Conservation (phyloP, 176 grass and related monocot species). For the Oryza meyeriana region DNA sequence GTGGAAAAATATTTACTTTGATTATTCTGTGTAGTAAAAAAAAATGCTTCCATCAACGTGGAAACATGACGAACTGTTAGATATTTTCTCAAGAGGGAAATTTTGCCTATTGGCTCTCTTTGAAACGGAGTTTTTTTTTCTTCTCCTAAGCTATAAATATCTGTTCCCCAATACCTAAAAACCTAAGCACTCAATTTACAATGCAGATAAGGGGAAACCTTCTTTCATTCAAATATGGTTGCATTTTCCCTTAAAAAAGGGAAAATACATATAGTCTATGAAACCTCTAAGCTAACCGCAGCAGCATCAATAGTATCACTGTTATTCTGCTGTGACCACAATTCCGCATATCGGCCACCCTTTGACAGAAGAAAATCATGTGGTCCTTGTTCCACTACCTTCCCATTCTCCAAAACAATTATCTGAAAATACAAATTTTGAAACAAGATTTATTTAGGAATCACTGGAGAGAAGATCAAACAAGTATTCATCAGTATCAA, state of each 20-base stretch:
- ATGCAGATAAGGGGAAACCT: conserved; percentile 16
- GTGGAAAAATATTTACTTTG: conserved; percentile 25
- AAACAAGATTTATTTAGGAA: conserved; percentile 2
- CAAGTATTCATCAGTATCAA: not conserved
- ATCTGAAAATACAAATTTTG: conserved; percentile 65
- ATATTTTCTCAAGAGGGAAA: conserved; percentile 2
- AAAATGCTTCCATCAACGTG: conserved; percentile 30
- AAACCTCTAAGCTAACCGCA: conserved; percentile 66
- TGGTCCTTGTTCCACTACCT: conserved; percentile 78
- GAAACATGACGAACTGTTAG: not conserved
- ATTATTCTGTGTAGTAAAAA: conserved; percentile 10
- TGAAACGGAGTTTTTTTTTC: conserved; percentile 14
- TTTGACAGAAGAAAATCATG: conserved; percentile 79
- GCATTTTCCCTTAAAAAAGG: conserved; percentile 24
- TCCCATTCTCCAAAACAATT: conserved; percentile 88
- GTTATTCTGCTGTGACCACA: conserved; percentile 92
- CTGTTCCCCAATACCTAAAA: conserved; percentile 9
- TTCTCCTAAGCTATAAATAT: conserved; percentile 19
- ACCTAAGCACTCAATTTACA: conserved; percentile 34
- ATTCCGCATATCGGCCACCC: conserved; percentile 65
- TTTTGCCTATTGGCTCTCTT: not conserved
- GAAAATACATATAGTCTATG: conserved; percentile 16
- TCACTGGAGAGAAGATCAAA: not conserved
- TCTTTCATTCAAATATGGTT: not conserved
- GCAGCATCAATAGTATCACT: conserved; percentile 63